phyloP scores from a whole-genome alignment of 768 basidiomycete species.

The Pleurotus tuoliensis region DNA sequence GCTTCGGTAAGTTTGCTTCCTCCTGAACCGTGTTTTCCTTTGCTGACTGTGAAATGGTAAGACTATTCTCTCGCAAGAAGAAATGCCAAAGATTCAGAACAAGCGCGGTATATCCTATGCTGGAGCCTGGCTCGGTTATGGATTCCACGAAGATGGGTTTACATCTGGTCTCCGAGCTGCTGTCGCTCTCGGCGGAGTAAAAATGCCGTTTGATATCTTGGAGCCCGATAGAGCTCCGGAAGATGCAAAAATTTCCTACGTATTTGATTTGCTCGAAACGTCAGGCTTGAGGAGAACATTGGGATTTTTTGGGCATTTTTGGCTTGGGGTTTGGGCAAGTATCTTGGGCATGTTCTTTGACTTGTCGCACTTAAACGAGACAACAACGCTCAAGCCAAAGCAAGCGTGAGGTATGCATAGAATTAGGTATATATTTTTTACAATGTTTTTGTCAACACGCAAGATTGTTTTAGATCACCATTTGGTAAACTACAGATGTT shows the following conservation, averaged over 20 bases:
- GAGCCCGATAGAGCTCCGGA: conserved; percentile 28
- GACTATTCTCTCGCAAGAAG: conserved; percentile 52
- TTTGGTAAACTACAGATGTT: no score
- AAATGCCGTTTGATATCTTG: conserved; percentile 39
- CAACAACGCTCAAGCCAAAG: no score
- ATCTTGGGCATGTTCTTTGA: not conserved
- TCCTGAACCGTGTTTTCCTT: not conserved
- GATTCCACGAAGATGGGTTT: conserved; percentile 83
- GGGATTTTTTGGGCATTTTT: conserved; percentile 22
- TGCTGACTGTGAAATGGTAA: conserved; percentile 15
- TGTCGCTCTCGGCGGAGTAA: conserved; percentile 15
- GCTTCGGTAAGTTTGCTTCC: conserved; percentile 29
- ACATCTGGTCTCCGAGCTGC: conserved; percentile 40
- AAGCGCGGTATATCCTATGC: conserved; percentile 58
- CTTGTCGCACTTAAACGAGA: not conserved
- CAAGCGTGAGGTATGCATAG: not conserved
- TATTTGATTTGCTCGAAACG: conserved; percentile 39
- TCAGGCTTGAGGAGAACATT: conserved; percentile 27
- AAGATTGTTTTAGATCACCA: not conserved
- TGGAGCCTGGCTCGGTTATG: conserved; percentile 73
- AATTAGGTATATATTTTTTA: no score
- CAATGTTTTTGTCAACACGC: not conserved
- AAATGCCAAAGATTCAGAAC: conserved; percentile 58
- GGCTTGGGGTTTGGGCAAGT: not conserved
- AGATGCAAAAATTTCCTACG: conserved; percentile 17